Base-by-base conservation (phyloP, 495 filamentous ascomycete genomes). In the Aspergillus ostianus region DNA sequence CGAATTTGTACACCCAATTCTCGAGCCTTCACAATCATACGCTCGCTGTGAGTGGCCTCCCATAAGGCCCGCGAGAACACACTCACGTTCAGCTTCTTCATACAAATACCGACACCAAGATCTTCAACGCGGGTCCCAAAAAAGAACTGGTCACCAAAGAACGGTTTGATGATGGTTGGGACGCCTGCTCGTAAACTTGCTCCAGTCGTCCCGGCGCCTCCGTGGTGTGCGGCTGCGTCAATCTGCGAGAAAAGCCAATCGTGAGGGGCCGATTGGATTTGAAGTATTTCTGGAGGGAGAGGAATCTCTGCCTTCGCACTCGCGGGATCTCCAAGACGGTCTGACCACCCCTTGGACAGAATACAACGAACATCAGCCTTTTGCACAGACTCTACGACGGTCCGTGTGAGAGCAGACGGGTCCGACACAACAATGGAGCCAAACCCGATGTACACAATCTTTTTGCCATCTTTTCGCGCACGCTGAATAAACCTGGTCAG, bases 271-370 rank as follows among this genome's bases (percentile, higher is more conserved):
- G 90, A 86, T 65, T 92, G 87, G 70, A 98, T 97, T 69, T 90
- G 89, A 65, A 88, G 80, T 56, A 98, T 94, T 59, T 91, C 88
- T 0, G 84, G 76, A 2, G 94, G 93, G 7, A 98, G 79, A 7
- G 82, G 82, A 30, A 90, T 81, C 67, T 97, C 92, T 0, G 82
- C 70, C 49, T 81, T 83, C 7, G 74, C 72, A 51, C 81, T 80
- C 21, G 84, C 77, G 47, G 85, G 79, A 36, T 81, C 82, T 62
- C 81, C 85, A 15, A 92, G 80, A 20, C 93, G 85, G 70, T 98
- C 94, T n/a, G 92, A 96, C 94, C 94, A 98, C n/a, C 94, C 94
- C 70, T 98, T 98, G 26, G 91, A 96, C 8, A 98, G 81, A 65
- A 98, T 94, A 65, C 95, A 98, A 49, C 93, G 85, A 5, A 98